Conservation (phyloP, 495 filamentous ascomycete species). For the Neurospora sp. region DNA sequence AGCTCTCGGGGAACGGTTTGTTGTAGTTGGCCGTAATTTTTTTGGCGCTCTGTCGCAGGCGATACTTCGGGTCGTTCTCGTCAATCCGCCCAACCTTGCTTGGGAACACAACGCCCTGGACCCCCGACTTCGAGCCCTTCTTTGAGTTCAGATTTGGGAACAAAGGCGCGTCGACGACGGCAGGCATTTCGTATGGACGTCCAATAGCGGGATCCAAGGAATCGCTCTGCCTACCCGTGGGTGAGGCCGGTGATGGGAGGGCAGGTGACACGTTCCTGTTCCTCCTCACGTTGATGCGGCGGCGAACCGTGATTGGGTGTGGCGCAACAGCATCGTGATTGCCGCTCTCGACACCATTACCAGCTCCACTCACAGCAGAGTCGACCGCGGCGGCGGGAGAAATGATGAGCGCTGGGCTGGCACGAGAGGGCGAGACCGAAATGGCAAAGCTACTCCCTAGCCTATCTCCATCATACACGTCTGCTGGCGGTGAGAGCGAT, state of each 20-base stretch:
- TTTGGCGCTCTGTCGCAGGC: conserved; percentile 16
- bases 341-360: not conserved
- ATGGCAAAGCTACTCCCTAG: conserved; percentile 6
- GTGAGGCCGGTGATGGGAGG: conserved; percentile 16
- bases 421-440: conserved; percentile 15
- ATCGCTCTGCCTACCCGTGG: not conserved
- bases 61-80: conserved; percentile 16
- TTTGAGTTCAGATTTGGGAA: conserved; percentile 17
- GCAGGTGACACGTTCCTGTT: conserved; percentile 28
- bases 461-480: conserved; percentile 8
- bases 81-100: conserved; percentile 24
- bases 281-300: conserved; percentile 22
- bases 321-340: conserved; percentile 1
- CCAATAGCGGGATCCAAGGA: conserved; percentile 4
- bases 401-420: conserved; percentile 16
- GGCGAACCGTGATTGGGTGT: conserved; percentile 21
- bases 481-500: conserved; percentile 21
- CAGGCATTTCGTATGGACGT: conserved; percentile 24
- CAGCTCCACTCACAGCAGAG: not conserved
- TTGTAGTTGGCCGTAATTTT: conserved; percentile 11
- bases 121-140: conserved; percentile 12
- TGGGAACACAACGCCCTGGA: conserved; percentile 14
- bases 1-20: conserved; percentile 6
- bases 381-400: conserved; percentile 8
- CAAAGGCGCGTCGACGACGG: conserved; percentile 18